Base-by-base conservation (phyloP, 228 moss, liverwort and hornwort species). In the Sphagnum magellanicum region DNA sequence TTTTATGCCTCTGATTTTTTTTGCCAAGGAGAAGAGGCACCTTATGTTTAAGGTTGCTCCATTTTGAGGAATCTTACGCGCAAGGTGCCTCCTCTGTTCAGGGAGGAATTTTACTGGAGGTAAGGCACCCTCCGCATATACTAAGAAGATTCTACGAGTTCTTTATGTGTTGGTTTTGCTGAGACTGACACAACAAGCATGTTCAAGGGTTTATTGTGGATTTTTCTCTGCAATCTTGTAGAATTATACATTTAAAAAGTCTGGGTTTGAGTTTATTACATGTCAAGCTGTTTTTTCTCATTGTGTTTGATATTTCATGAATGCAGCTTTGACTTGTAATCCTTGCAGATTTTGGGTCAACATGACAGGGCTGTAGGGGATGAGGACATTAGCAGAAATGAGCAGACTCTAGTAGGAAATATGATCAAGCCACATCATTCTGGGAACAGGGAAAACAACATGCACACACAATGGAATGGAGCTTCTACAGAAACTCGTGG, bases 321-420 rank as follows among this genome's bases (percentile, higher is more conserved):
- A 32, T 32, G 32, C 32, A 32, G 32, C 32, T 32, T 32, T 32
- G 32, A 32, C 32, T 10, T 52, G 8, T 70, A 68, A 46, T 67
- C 6, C 47, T 46, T 68, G 70, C 70, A 85, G 81, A 53, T 72
- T 65, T 50, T 70, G 5, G 60, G 71, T 68, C 71, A 77, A 75
- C 70, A 63, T 49, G 15, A 13, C 46, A 61, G 51, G 59, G 75
- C 57, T 8, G 48, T 14, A 68, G 66, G 8, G 6, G 70, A 63
- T 13, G 63, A 71, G 59, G 65, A 13, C 16, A 32, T 32, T 32
- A 32, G 32, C 32, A 32, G 3, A 32, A 64, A 13, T 51, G 68
- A n/a, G 1, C 8, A 63, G 10, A 63, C 1, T 63, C 63, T 63
- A 48, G 8, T 16, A 7, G 10, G 9, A 9, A 48, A 7, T 1